These are phyloP conservation scores for Neolentinus lepideus DNA, from an alignment of 1,284 basidiomycete genomes.

Conservation along the genomic window DNA sequence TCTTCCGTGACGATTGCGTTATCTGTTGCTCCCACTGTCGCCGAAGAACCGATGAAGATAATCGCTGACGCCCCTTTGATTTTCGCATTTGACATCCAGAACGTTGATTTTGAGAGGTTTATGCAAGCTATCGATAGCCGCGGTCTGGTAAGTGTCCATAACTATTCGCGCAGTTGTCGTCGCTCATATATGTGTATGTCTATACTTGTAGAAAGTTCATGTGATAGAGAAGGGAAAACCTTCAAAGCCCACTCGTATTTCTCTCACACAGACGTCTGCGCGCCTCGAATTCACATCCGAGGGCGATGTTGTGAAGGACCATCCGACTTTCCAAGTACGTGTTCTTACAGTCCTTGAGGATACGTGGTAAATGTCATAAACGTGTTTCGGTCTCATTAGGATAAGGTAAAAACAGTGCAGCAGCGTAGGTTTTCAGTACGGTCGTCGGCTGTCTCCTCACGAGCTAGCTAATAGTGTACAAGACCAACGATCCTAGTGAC, in stretches of 20 bases:
- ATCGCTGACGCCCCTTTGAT: slow-evolving; percentile 15
- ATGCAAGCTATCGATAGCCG: slow-evolving; percentile 9
- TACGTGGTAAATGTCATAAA: slow-evolving; percentile 11
- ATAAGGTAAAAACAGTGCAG: not conserved
- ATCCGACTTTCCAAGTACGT: slow-evolving; percentile 10
- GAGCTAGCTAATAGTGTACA: slow-evolving; percentile 10
- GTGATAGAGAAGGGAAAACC: slow-evolving; percentile 1
- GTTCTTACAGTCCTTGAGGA: not conserved
- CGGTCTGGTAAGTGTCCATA: slow-evolving; percentile 7
- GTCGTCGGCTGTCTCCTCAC: slow-evolving; percentile 6
- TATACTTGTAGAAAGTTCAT: not conserved
- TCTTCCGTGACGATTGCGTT: slow-evolving; percentile 26
- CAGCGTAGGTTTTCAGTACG: not conserved
- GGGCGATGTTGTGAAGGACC: slow-evolving; percentile 11
- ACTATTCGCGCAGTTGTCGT: not conserved
- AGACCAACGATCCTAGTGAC: slow-evolving; percentile 18
- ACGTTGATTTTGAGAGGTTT: slow-evolving; percentile 20
- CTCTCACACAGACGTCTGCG: slow-evolving; percentile 12
- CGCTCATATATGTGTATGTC: no score
- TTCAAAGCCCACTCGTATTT: slow-evolving; percentile 9
- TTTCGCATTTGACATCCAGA: slow-evolving; percentile 31
- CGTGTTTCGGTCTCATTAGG: slow-evolving; percentile 9
- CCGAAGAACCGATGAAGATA: slow-evolving; percentile 20
- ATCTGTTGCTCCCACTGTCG: slow-evolving; percentile 31
- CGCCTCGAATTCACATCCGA: slow-evolving; percentile 13